Conservation (phyloP, 176 grass and related monocot genomes). For the Oryza longistaminata region DNA sequence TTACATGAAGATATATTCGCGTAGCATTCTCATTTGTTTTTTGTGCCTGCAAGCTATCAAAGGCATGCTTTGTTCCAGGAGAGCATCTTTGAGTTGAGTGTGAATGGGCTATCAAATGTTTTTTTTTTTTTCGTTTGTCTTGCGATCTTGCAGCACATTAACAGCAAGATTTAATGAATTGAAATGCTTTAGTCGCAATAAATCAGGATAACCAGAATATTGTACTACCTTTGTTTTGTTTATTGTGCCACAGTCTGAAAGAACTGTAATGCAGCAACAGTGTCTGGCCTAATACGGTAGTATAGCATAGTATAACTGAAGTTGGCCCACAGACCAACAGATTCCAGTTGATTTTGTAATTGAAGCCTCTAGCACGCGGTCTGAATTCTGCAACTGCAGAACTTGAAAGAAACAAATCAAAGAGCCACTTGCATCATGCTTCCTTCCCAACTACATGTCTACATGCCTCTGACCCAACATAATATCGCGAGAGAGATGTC, state of each 20-base stretch:
- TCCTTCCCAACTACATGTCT: neutral
- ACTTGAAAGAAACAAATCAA: neutral
- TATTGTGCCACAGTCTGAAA: no score
- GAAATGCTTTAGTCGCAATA: no score
- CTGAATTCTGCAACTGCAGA: neutral
- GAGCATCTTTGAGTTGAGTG: neutral
- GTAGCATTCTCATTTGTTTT: neutral
- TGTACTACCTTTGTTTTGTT: no score
- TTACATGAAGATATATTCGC: neutral
- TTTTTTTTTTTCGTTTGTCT: neutral
- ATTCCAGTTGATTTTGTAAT: neutral
- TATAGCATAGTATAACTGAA: neutral
- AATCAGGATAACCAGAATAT: no score
- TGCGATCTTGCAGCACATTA: no score
- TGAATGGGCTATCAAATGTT: neutral
- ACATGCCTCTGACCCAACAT: neutral
- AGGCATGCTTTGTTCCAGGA: neutral
- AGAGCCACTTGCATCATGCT: neutral
- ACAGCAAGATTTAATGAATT: no score
- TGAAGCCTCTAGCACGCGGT: neutral
- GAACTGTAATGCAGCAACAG: no score
- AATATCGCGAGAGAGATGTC: neutral
- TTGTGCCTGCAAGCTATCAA: neutral
- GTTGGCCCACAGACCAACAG: neutral
- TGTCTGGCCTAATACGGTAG: no score